Base-by-base conservation (phyloP, 176 grass and related monocot genomes). In the Oryza brachyantha region DNA sequence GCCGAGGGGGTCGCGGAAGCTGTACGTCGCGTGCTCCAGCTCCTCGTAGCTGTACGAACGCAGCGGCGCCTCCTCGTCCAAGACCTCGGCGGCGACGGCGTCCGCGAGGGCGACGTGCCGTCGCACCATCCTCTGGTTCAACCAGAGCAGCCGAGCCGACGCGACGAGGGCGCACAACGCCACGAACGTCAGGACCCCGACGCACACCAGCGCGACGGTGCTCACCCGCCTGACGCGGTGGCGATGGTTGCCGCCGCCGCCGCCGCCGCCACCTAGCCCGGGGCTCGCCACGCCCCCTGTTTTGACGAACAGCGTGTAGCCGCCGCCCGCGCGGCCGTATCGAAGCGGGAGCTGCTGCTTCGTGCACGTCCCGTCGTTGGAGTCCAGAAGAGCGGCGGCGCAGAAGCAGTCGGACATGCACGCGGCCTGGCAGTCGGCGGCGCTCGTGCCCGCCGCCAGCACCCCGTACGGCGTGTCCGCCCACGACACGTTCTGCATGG, bases 1-100 rank as follows among this genome's bases (percentile, higher is more conserved):
- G 0, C 91, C 91, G 8, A 94, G 66, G 39, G 81, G 86, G 19
- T 64, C 82, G 1, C 78, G 27, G 59, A 94, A 94, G 72, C 79
- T 31, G 58, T 48, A 8, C 48, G 91, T 91, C 63, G 80, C 82
- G 1, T 29, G 34, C 61, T 91, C 85, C 29, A 94, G 82, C 27
- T 91, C 87, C 31, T 42, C 5, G 42, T 88, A 88, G 29, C 70
- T 81, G 75, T 86, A 91, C 35, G 48, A 43, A 26, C 37, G 17
- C 27, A 84, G 63, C 12, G 72, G 64, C n/a, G 27, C 35, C 62
- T 83, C 62, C 26, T 83, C 66, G 25, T 42, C 78, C 10, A 70
- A 7, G 3, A 35, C 43, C 1, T 64, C 79, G 17, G 62, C 70
- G 19, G 64, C 79, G 34, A 41, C 79, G 40, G 62, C 70, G 19